Evolutionary conservation across 495 filamentous ascomycete genomes (phyloP).

Genomic region (Aspergillus sclerotioniger): DNA sequence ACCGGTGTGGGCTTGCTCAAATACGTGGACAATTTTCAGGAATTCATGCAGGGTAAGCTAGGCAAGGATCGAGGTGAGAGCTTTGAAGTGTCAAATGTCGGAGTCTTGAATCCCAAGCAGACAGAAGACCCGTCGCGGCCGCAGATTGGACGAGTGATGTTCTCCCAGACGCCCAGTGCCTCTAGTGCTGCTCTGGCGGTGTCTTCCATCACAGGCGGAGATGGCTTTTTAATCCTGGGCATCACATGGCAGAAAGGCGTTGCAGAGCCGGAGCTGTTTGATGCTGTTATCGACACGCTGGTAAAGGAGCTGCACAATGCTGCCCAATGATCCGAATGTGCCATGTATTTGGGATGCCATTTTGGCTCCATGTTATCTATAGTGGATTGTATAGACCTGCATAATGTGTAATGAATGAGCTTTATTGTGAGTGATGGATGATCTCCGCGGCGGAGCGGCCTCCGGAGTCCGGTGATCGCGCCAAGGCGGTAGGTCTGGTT

Average conservation of each 20-base stretch:
- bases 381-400: neutral
- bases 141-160: constrained; percentile 34
- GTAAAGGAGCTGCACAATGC: constrained; percentile 22
- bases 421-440: neutral
- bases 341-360: constrained; percentile 10
- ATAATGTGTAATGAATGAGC: neutral
- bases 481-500: constrained; percentile 24
- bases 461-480: neutral
- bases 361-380: neutral
- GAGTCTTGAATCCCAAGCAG: constrained; percentile 26
- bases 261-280: constrained; percentile 29
- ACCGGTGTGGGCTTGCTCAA: constrained; percentile 35
- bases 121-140: constrained; percentile 21
- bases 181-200: constrained; percentile 36
- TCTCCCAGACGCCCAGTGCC: constrained; percentile 48
- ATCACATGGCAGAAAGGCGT: constrained; percentile 40
- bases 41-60: constrained; percentile 31
- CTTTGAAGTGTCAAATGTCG: constrained; percentile 50
- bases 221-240: constrained; percentile 36
- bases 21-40: constrained; percentile 31
- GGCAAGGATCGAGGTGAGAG: constrained; percentile 31
- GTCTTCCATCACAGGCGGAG: constrained; percentile 39
- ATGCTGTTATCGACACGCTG: constrained; percentile 22
- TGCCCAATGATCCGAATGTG: neutral
- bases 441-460: neutral